Conservation (phyloP, 2,329 filamentous ascomycete species). For the Claviceps cyperi region DNA sequence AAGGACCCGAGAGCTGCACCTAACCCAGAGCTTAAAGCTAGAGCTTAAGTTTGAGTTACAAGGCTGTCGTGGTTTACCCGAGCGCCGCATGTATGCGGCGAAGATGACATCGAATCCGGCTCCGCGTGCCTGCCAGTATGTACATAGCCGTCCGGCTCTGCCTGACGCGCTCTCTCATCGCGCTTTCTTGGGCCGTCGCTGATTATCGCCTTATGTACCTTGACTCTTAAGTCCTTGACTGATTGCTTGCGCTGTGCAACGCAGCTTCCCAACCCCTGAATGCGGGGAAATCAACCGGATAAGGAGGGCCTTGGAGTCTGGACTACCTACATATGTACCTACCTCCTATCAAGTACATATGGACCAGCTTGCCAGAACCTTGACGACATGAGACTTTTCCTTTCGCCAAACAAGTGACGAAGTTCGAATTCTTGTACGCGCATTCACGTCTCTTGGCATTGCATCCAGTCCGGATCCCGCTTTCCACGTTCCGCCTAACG, state of each 20-base stretch:
- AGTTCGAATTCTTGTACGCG: background rate
- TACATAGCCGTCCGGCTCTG: too few species aligned
- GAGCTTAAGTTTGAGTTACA: too few species aligned
- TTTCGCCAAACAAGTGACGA: background rate
- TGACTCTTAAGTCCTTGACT: background rate
- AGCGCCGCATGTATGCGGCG: too few species aligned
- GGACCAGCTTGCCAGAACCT: background rate
- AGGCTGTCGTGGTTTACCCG: too few species aligned
- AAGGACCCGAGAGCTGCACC: too few species aligned
- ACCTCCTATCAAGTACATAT: too few species aligned
- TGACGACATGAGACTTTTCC: background rate
- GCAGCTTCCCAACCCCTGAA: background rate
- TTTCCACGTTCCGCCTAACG: background rate
- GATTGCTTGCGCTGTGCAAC: background rate
- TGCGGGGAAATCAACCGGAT: conserved; percentile 4
- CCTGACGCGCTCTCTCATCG: too few species aligned
- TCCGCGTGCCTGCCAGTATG: too few species aligned
- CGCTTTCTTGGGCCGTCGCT: too few species aligned
- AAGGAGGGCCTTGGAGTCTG: conserved; percentile 1
- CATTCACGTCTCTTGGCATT: background rate
- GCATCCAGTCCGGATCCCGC: background rate
- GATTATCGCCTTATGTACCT: background rate
- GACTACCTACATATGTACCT: too few species aligned
- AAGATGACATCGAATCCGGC: too few species aligned
- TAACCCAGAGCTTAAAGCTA: too few species aligned